Evolutionary conservation across 225 moss, liverwort and hornwort genomes (phyloP).

Genomic region (Marchantia polymorpha): DNA sequence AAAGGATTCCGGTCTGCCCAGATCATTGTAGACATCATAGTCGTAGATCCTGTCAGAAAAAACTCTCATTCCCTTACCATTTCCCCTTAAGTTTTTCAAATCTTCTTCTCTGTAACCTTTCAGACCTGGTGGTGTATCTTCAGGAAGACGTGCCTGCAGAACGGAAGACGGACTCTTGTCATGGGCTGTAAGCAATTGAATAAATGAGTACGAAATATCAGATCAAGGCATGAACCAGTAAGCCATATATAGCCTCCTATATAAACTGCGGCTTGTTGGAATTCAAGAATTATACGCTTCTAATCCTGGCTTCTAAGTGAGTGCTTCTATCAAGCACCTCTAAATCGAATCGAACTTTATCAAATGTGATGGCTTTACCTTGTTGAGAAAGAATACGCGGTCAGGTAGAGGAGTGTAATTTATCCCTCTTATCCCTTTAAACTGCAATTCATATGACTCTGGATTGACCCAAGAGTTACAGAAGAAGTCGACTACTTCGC

Average conservation of each 20-base stretch:
- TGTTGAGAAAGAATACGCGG: conserved; percentile 62
- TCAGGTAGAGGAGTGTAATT: conserved; percentile 38
- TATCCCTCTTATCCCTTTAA: too few relatives aligned
- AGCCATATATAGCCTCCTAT: too few relatives aligned
- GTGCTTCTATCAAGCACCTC: too few relatives aligned
- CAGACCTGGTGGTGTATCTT: conserved; percentile 46
- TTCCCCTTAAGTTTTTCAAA: conserved; percentile 35
- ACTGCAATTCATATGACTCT: too few relatives aligned
- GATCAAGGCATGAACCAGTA: too few relatives aligned
- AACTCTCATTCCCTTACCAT: conserved; percentile 41
- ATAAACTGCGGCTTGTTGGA: too few relatives aligned
- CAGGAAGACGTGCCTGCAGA: conserved; percentile 49
- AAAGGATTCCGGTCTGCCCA: conserved; percentile 51
- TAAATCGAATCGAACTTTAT: too few relatives aligned
- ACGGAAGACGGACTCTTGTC: too few relatives aligned
- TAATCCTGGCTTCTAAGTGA: too few relatives aligned
- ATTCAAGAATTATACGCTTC: too few relatives aligned
- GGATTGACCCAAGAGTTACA: conserved; percentile 60
- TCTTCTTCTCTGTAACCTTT: conserved; percentile 44
- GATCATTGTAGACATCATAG: conserved; percentile 51
- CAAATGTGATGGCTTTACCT: conserved; percentile 23
- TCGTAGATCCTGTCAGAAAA: conserved; percentile 67
- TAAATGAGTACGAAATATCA: too few relatives aligned
- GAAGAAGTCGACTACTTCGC: conserved; percentile 28
- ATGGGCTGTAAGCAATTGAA: too few relatives aligned